Base-by-base conservation (phyloP, 2,329 filamentous ascomycete species). In the Aspergillus brasiliensis region DNA sequence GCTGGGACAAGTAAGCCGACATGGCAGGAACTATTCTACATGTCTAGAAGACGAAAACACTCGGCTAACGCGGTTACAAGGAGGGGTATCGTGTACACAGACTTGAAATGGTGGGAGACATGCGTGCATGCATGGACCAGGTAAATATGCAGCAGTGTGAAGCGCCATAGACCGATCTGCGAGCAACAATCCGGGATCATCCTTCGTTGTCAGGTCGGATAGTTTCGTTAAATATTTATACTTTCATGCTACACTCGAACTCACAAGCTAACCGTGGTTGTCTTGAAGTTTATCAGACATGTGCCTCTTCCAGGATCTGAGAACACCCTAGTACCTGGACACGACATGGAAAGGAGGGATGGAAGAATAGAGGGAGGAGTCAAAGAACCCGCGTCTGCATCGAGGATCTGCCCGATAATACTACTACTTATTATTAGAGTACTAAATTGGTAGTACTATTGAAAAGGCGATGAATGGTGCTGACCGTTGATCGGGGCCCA, bases 401-500 rank as follows among this genome's bases (percentile, higher is more conserved):
- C 7, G 44, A 42, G 7, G 44, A 44, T 44, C 17, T 47, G 23
- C 44, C 31, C 11, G 11, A 2, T 15, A 34, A 4, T 13, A 6
- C 31, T 11, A 13, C 31, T 15, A 0, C 0, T 1, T 15, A 34
- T 34, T 0, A 34, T 5, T 2, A n/a, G n/a, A n/a, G n/a, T n/a
- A n/a, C n/a, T n/a, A n/a, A n/a, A n/a, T n/a, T n/a, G n/a, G n/a
- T n/a, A 11, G 11, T 34, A 34, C 13, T 34, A 34, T 34, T 34
- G 31, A 11, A 1, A 34, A 34, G 31, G 13, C 31, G 31, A 34
- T 44, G 38, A n/a, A 42, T 44, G 51, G 42, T 27, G 25, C 15
- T 46, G 52, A 46, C 62, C 62, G 52, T 59, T 56, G 17, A 44
- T 44, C 40, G 8, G 46, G 19, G 1, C 10, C 46, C 17, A 28